Base-by-base conservation (phyloP, 345 rosid genomes). In the Cardamine chenopodiifolia region DNA sequence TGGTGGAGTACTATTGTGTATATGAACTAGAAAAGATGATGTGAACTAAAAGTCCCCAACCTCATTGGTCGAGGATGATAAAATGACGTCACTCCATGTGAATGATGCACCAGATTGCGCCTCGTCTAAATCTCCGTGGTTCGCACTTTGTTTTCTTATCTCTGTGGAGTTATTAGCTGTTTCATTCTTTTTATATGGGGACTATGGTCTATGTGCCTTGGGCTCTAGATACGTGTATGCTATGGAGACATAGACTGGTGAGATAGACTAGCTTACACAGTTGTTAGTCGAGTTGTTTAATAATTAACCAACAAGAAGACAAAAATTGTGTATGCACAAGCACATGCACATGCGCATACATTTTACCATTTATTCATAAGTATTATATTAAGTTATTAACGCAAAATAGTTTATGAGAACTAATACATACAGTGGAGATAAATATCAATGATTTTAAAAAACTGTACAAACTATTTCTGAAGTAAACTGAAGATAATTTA, bases 281-380 rank as follows among this genome's bases (percentile, higher is more conserved):
- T 10, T 57, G n/a, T 48, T 28, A 1, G 13, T 57, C 62, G 62
- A 71, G 72, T 45, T 25, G 29, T 52, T 39, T 71, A 25, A 39
- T 71, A 47, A 26, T 65, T 37, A 37, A 71, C 50, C 62, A 71
- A 57, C 68, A 77, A 71, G 22, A 77, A 71, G 72, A 64, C 80
- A 77, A 65, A 35, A 11, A 7, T n/a, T 45, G 20, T 65, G 54
- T 55, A 34, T 60, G 45, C 55, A 42, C 56, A 60, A 48, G 39
- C 63, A 50, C 62, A 67, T 75, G 79, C 17, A 50, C 62, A 67
- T 75, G 79, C 17, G 48, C 11, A 7, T 55, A 14, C 5, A 12
- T 49, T 50, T 37, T 57, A 35, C 44, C 39, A 48, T 17, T 11
- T 39, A 44, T 18, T 5, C 49, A 32, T 44, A 57, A 2, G 17